These are phyloP conservation scores for Agastache rugosa DNA, from an alignment of 257 asterid genomes.

Conservation along the genomic window DNA sequence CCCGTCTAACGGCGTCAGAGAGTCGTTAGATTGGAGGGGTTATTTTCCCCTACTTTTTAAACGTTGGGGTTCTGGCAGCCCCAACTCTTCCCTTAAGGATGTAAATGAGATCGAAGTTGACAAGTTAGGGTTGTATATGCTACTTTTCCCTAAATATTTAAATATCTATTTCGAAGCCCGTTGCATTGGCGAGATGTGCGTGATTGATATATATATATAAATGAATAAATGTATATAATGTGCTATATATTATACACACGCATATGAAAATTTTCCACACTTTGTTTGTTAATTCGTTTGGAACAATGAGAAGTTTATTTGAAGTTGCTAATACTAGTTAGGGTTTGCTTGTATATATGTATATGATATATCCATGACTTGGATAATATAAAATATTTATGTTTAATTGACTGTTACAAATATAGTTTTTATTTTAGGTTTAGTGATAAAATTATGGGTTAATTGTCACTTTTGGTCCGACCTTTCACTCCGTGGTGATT, in stretches of 20 bases:
- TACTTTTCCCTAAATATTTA: neutral
- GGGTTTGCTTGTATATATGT: slow-evolving; percentile 3
- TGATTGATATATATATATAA: neutral
- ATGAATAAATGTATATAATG: too few species aligned
- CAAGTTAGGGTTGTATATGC: too few species aligned
- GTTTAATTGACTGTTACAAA: neutral
- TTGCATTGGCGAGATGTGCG: neutral
- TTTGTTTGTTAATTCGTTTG: neutral
- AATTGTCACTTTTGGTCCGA: too few species aligned
- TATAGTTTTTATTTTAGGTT: neutral
- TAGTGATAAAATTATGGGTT: neutral
- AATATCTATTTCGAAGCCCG: neutral
- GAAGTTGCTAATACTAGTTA: neutral
- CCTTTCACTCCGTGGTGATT: too few species aligned
- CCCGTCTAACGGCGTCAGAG: too few species aligned
- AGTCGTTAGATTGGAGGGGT: too few species aligned
- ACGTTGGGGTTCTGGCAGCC: too few species aligned
- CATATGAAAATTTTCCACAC: neutral
- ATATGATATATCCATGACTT: neutral
- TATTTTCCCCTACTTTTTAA: too few species aligned
- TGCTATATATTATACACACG: neutral
- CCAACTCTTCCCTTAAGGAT: too few species aligned
- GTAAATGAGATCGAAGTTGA: too few species aligned
- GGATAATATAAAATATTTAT: neutral
- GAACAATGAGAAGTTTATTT: neutral